A percentile compares a stretch with the other conserved stretches of the same genome.
Conservation (phyloP, 2,329 filamentous ascomycete genomes). For the Alternaria sp. region DNA sequence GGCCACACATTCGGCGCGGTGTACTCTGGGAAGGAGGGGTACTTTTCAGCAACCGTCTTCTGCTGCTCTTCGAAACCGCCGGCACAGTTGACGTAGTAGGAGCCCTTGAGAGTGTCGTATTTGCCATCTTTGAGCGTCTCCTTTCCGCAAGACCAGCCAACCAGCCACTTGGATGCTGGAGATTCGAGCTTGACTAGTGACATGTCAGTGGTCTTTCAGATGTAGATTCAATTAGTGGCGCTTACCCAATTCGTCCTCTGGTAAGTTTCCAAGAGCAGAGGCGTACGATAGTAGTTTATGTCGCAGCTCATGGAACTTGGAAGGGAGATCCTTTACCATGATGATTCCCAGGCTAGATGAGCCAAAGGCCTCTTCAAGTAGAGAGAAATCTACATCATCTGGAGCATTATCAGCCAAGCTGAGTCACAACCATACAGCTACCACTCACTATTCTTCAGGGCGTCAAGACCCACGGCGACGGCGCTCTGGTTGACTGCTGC, state of each 20-base stretch:
- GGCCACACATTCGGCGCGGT: slow-evolving; percentile 93
- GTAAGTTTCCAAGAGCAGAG: slow-evolving; percentile 85
- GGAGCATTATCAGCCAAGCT: background rate
- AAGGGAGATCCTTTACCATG: slow-evolving; percentile 84
- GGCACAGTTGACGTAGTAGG: slow-evolving; percentile 83
- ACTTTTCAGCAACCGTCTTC: slow-evolving; percentile 54
- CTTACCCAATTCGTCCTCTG: slow-evolving; percentile 72
- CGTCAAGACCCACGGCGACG: slow-evolving; percentile 44
- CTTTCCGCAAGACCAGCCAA: slow-evolving; percentile 81
- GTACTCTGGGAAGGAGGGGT: slow-evolving; percentile 83
- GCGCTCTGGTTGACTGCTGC: slow-evolving; percentile 32
- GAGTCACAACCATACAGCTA: background rate
- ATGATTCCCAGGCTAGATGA: slow-evolving; percentile 91
- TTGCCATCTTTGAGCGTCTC: slow-evolving; percentile 80
- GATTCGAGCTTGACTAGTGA: slow-evolving; percentile 54
- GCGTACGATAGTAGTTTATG: slow-evolving; percentile 80
- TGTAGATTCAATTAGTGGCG: background rate
- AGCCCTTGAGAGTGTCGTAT: slow-evolving; percentile 81
- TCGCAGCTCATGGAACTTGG: slow-evolving; percentile 74
- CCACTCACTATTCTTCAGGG: slow-evolving; percentile 54
- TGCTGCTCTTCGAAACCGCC: slow-evolving; percentile 65
- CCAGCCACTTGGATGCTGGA: slow-evolving; percentile 63
- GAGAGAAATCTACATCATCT: slow-evolving; percentile 72
- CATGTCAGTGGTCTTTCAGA: background rate
- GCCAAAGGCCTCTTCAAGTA: slow-evolving; percentile 82